A percentile compares a stretch with the other conserved stretches of the same genome.
Evolutionary conservation across 2,329 filamentous ascomycete species (phyloP).

Genomic region (Apiospora rasikravindrae): DNA sequence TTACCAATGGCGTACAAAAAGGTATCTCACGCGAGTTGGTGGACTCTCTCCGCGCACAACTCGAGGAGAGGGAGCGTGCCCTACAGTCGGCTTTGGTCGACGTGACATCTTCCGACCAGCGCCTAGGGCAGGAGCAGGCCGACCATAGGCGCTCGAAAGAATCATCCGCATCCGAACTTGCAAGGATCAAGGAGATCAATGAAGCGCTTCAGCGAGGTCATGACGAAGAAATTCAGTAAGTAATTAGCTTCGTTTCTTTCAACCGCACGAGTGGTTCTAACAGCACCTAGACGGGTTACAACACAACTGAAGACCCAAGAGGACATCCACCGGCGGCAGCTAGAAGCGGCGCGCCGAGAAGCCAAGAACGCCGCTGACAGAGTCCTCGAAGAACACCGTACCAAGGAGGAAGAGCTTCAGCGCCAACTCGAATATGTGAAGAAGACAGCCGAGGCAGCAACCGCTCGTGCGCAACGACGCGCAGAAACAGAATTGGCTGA

Average conservation of each 20-base stretch:
- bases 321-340: constrained; percentile 43
- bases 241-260: constrained; percentile 27
- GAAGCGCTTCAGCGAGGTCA: constrained; percentile 74
- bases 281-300: not conserved
- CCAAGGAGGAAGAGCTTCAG: constrained; percentile 44
- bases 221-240: constrained; percentile 66
- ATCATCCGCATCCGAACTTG: constrained; percentile 56
- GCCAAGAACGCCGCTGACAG: constrained; percentile 32
- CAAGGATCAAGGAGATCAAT: constrained; percentile 67
- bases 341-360: constrained; percentile 33
- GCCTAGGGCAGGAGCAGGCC: constrained; percentile 73
- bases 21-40: constrained; percentile 94
- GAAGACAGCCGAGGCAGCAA: constrained; percentile 49
- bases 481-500: constrained; percentile 38
- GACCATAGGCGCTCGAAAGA: constrained; percentile 73
- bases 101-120: constrained; percentile 53
- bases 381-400: constrained; percentile 37
- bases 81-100: constrained; percentile 55
- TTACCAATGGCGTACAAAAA: constrained; percentile 80
- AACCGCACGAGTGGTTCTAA: not conserved
- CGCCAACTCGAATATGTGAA: constrained; percentile 51
- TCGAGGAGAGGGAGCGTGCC: constrained; percentile 71
- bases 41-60: constrained; percentile 78
- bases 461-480: constrained; percentile 36
- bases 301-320: constrained; percentile 33